These are phyloP conservation scores for Pythium dissimile DNA, from an alignment of 352 stramenopile species.

Conservation along the genomic window DNA sequence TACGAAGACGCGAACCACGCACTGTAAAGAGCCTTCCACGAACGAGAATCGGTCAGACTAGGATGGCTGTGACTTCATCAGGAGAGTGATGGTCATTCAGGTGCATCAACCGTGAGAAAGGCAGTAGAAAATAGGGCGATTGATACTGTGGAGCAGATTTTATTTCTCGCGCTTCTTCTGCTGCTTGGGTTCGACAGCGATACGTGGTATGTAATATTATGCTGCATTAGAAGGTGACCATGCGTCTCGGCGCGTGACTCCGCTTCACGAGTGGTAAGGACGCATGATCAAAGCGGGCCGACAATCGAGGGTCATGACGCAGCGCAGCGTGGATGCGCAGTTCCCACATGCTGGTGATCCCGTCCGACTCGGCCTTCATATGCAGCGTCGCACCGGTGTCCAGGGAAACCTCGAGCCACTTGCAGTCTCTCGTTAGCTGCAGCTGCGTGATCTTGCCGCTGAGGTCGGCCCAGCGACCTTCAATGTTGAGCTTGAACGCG, in stretches of 20 bases:
- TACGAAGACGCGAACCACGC: conserved; percentile 2
- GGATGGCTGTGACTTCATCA: not conserved
- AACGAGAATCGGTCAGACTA: not conserved
- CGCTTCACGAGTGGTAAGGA: not conserved
- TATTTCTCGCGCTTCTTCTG: too few relatives aligned
- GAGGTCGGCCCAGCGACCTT: conserved; percentile 36
- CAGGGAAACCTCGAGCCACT: conserved; percentile 27
- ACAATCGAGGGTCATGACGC: not conserved
- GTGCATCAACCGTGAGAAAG: too few relatives aligned
- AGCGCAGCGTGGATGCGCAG: conserved; percentile 12
- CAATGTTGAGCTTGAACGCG: conserved; percentile 36
- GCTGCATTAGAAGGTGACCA: conserved; percentile 18
- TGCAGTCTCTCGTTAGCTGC: conserved; percentile 2
- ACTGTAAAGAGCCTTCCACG: not conserved
- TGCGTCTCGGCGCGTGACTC: conserved; percentile 1
- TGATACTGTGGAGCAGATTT: too few relatives aligned
- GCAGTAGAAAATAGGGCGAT: too few relatives aligned
- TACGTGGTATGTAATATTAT: too few relatives aligned
- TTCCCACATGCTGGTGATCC: conserved; percentile 10
- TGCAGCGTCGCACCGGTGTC: not conserved
- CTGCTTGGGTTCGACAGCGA: too few relatives aligned
- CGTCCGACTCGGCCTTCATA: not conserved
- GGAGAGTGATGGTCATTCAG: not conserved
- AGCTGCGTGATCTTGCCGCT: conserved; percentile 25
- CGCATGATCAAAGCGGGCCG: not conserved